A percentile compares a stretch with the other conserved stretches of the same genome.
phyloP scores from a whole-genome alignment of 768 basidiomycete species.

The Lyophyllum semitale region DNA sequence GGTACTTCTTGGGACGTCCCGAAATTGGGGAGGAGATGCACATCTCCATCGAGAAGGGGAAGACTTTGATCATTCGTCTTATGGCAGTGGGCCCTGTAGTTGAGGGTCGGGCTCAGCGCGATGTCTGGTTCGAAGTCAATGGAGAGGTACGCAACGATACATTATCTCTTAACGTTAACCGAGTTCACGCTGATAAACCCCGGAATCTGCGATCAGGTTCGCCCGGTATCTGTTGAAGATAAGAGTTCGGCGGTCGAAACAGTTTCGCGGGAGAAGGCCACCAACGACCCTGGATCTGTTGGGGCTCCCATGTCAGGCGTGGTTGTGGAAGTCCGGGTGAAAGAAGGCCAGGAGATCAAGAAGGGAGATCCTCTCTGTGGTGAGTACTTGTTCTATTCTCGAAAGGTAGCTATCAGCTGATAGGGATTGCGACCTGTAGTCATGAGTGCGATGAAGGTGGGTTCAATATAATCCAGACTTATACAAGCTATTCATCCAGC shows the following conservation, averaged over 20 bases:
- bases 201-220: conserved; percentile 56
- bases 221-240: conserved; percentile 95
- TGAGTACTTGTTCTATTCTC: conserved; percentile 41
- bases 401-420: conserved; percentile 19
- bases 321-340: conserved; percentile 96
- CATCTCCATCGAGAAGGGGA: conserved; percentile 94
- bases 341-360: conserved; percentile 97
- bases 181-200: conserved; percentile 11
- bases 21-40: conserved; percentile 94
- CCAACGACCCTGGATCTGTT: conserved; percentile 92
- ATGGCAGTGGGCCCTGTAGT: conserved; percentile 95
- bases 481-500: conserved; percentile 3
- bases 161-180: conserved; percentile 2
- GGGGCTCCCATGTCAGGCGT: conserved; percentile 98
- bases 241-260: conserved; percentile 97
- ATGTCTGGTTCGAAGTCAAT: conserved; percentile 98
- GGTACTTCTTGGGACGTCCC: conserved; percentile 95
- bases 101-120: conserved; percentile 87
- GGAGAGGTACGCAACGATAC: conserved; percentile 68
- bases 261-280: conserved; percentile 92
- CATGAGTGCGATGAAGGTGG: conserved; percentile 95
- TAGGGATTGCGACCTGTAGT: conserved; percentile 45
- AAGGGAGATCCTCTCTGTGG: conserved; percentile 95
- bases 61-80: conserved; percentile 93
- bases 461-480: conserved; percentile 22